These are phyloP conservation scores for Phytophthora fragariae DNA, from an alignment of 352 stramenopile species.

Conservation along the genomic window DNA sequence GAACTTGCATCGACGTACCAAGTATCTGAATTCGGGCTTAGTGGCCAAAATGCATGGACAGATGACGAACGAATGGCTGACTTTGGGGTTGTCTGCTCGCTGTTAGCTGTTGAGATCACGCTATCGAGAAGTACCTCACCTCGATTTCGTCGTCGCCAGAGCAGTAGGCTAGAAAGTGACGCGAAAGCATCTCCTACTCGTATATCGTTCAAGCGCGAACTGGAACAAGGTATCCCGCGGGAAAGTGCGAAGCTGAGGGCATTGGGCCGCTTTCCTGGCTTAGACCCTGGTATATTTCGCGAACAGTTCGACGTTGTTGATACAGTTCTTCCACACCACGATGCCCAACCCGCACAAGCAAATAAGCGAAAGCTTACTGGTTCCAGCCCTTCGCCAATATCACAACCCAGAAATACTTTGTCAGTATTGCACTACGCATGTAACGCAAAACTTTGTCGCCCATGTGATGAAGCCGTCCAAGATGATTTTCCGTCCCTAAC, in stretches of 20 bases:
- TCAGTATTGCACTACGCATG: slow-evolving; percentile 53
- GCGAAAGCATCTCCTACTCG: slow-evolving; percentile 9
- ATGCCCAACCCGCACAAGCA: slow-evolving; percentile 23
- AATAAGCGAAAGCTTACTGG: slow-evolving; percentile 14
- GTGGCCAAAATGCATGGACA: slow-evolving; percentile 14
- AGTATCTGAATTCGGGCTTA: slow-evolving; percentile 16
- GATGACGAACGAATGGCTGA: slow-evolving; percentile 46
- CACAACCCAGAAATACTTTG: slow-evolving; percentile 38
- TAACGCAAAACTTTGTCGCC: slow-evolving; percentile 64
- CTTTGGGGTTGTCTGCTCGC: slow-evolving; percentile 49
- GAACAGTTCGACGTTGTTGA: slow-evolving; percentile 47
- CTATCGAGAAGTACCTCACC: slow-evolving; percentile 18
- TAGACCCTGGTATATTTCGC: slow-evolving; percentile 57
- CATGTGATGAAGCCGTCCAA: slow-evolving; percentile 51
- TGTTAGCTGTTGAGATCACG: slow-evolving; percentile 48
- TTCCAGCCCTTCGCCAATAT: background rate
- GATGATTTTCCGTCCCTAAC: slow-evolving; percentile 64
- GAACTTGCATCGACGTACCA: slow-evolving; percentile 34
- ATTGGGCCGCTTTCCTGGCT: slow-evolving; percentile 58
- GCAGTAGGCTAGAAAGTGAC: slow-evolving; percentile 29
- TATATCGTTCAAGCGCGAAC: slow-evolving; percentile 47
- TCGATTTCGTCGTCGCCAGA: slow-evolving; percentile 17
- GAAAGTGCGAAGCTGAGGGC: slow-evolving; percentile 65
- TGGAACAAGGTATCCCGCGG: slow-evolving; percentile 61
- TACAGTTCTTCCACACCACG: slow-evolving; percentile 45